Conservation (phyloP, 331 rosid genomes). For the Spiraea crenata region DNA sequence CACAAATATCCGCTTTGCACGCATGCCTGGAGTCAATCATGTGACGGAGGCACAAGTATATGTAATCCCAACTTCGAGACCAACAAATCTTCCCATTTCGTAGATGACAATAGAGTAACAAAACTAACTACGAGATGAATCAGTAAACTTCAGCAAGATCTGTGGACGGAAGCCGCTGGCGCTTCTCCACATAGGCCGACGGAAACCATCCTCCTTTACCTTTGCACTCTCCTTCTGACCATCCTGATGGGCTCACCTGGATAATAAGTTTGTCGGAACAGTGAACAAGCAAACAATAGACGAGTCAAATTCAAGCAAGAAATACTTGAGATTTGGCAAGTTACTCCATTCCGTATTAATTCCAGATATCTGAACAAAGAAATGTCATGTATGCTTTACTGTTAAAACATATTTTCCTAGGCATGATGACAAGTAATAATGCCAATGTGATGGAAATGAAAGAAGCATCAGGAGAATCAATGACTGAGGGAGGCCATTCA, state of each 20-base stretch:
- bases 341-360: neutral
- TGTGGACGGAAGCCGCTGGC: constrained; percentile 72
- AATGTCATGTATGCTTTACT: neutral
- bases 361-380: neutral
- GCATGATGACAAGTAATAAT: no score
- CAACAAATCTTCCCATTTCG: neutral
- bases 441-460: neutral
- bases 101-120: neutral
- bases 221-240: constrained; percentile 97
- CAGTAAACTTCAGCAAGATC: constrained; percentile 58
- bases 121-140: constrained; percentile 2
- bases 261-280: constrained; percentile 3
- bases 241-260: constrained; percentile 77
- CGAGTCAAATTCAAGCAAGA: neutral
- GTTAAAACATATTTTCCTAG: no score
- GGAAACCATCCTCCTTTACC: constrained; percentile 97
- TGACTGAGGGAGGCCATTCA: neutral
- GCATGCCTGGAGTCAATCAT: neutral
- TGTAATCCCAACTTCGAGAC: neutral
- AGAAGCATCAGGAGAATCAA: neutral
- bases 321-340: neutral
- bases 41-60: neutral
- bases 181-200: constrained; percentile 73
- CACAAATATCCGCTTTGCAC: neutral
- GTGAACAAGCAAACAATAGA: neutral